Evolutionary conservation across 1,284 basidiomycete genomes (phyloP).

Genomic region (Xanthoconium separans): DNA sequence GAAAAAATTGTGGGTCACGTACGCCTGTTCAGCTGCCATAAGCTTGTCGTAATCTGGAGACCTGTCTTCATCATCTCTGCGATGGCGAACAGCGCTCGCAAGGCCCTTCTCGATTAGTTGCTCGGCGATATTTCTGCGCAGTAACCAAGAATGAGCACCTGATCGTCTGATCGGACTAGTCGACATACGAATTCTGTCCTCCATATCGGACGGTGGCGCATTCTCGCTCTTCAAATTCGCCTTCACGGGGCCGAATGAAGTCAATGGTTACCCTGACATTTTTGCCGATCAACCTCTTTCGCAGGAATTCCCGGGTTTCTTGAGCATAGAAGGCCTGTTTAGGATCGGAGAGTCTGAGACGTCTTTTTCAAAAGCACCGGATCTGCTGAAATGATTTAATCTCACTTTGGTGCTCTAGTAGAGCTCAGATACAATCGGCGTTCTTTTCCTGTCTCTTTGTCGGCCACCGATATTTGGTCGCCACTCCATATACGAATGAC

Average conservation of each 20-base stretch:
- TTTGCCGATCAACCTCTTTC: conserved; percentile 91
- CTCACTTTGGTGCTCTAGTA: conserved; percentile 81
- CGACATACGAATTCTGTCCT: conserved; percentile 66
- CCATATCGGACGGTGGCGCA: conserved; percentile 87
- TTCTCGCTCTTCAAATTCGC: conserved; percentile 91
- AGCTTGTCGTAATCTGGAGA: conserved; percentile 94
- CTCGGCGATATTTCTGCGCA: conserved; percentile 83
- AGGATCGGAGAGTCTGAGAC: conserved; percentile 68
- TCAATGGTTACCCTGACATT: conserved; percentile 82
- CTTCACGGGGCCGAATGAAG: conserved; percentile 90
- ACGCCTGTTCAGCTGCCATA: conserved; percentile 92
- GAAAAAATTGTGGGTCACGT: conserved; percentile 33
- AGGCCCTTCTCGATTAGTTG: conserved; percentile 92
- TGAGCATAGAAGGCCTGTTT: conserved; percentile 88
- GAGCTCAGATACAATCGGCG: conserved; percentile 88
- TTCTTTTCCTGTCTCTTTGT: conserved; percentile 75
- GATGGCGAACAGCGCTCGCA: conserved; percentile 88
- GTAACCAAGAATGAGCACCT: conserved; percentile 5
- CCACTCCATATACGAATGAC: conserved; percentile 91
- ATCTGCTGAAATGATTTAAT: conserved; percentile 1
- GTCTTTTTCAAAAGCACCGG: conserved; percentile 8
- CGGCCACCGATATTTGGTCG: conserved; percentile 85
- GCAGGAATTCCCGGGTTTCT: conserved; percentile 90
- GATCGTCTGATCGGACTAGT: not conserved
- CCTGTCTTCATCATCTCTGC: conserved; percentile 92